Evolutionary conservation across 129 eudicot species (phyloP).

Genomic region (Cynara cardunculus): DNA sequence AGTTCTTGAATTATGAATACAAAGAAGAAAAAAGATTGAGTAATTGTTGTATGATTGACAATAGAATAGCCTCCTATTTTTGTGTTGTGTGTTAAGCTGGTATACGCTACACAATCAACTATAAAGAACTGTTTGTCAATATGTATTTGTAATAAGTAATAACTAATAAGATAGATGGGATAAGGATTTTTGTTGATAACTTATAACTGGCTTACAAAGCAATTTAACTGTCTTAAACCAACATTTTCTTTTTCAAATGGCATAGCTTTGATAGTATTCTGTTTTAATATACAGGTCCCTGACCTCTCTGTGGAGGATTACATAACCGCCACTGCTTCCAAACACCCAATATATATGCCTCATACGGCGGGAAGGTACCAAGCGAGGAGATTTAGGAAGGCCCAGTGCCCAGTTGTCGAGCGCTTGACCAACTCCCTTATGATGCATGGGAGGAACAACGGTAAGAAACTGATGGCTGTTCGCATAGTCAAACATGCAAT

Average conservation of each 20-base stretch:
- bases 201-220: not conserved
- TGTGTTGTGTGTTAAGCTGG: not conserved
- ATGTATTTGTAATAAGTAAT: not conserved
- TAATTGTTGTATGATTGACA: too few species aligned
- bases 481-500: conserved; percentile 63
- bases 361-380: conserved; percentile 71
- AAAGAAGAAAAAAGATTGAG: too few species aligned
- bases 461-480: conserved; percentile 64
- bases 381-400: conserved; percentile 59
- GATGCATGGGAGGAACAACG: conserved; percentile 72
- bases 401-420: conserved; percentile 67
- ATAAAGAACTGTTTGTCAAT: not conserved
- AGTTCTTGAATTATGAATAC: not conserved
- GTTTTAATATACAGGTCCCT: conserved; percentile 23
- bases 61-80: not conserved
- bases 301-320: conserved; percentile 61
- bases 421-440: conserved; percentile 63
- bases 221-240: not conserved
- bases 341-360: conserved; percentile 57
- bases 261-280: not conserved
- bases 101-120: not conserved
- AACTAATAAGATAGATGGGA: not conserved
- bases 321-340: conserved; percentile 47
- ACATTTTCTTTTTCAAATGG: not conserved
- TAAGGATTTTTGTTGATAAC: not conserved